Evolutionary conservation across 192 early-diverging fungal species (phyloP), one percentile per base, ranked within the genome.

Genomic region (Entomortierella parvispora): DNA sequence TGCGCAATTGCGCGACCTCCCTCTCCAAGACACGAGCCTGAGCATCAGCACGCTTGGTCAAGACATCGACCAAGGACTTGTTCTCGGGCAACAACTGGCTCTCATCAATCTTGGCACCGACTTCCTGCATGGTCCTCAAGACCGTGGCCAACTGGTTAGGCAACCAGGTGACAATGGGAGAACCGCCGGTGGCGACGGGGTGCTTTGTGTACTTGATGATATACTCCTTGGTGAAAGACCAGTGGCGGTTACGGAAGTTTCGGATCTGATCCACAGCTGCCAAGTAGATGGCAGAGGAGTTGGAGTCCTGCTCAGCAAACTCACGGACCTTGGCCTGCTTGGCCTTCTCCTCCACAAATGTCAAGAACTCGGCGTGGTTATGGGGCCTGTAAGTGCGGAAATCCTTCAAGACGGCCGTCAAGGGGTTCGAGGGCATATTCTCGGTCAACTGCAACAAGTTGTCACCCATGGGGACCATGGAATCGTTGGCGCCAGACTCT

Each of bases 171-270:
- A 88, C 83, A 55, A 91, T 91, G 9, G 90, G 90, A 11, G 86
- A 87, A 22, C 90, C 90, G 28, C 90, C 93, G 0, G 93, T 94
- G 14, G 93, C 93, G 4, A 90, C 87, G 26, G 93, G 91, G 76
- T 91, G 88, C 17, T 71, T 68, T 2, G 91, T 88, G 71, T 93
- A 83, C 65, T 94, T 91, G 49, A 93, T 89, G 52, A 94, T 92
- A 57, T 95, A 93, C 80, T 92, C 90, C 79, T 94, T 94, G 32
- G 94, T 89, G 69, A 95, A 94, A 69, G 85, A 89, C 95, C 95
- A 96, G 71, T 96, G 95, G 23, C 93, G 87, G 78, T 90, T 86
- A 52, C 95, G 81, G 80, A 95, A 97, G 10, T 90, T 91, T 28
- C 93, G 85, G 28, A 94, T 90, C 80, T 93, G 92, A 65, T 93